Percentiles rank a stretch among this genome's conserved stretches.
phyloP scores from a whole-genome alignment of 176 grass and related monocot genomes.

The Elymus sibiricus region DNA sequence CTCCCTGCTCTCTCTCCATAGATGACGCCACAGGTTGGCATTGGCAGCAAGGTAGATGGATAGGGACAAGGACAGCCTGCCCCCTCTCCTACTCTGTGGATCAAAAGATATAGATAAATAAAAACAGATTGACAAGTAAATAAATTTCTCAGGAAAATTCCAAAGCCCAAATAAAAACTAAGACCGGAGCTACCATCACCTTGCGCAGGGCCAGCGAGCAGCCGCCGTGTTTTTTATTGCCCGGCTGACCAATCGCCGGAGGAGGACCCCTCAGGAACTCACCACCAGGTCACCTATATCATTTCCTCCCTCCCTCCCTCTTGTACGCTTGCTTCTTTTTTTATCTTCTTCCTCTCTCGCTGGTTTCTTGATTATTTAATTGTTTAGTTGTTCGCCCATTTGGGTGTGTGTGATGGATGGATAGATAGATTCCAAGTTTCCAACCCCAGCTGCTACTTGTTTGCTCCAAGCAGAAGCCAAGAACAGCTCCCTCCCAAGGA shows the following conservation, averaged over 20 bases:
- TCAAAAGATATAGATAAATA: background rate
- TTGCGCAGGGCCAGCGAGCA: slow-evolving; percentile 21
- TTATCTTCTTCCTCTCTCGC: background rate
- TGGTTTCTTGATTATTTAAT: slow-evolving; percentile 15
- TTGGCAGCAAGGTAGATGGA: slow-evolving; percentile 47
- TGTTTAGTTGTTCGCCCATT: slow-evolving; percentile 29
- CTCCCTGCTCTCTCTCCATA: background rate
- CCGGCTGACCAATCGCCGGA: slow-evolving; percentile 32
- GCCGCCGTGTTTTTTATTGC: background rate
- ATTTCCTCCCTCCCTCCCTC: background rate
- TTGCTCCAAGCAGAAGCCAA: background rate
- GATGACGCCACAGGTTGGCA: slow-evolving; percentile 46
- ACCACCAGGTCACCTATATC: slow-evolving; percentile 37
- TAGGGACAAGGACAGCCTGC: slow-evolving; percentile 26
- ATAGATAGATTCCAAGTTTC: slow-evolving; percentile 54
- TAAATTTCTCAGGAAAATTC: background rate
- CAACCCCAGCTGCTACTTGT: slow-evolving; percentile 24
- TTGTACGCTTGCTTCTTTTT: background rate
- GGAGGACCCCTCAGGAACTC: slow-evolving; percentile 18
- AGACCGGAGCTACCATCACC: background rate
- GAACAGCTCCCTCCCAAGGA: slow-evolving; percentile 37
- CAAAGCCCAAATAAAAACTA: slow-evolving; percentile 29
- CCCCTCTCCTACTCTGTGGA: background rate
- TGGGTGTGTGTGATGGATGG: slow-evolving; percentile 28
- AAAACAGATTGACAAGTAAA: background rate